Percentiles rank a stretch among this genome's conserved stretches.
phyloP scores from a whole-genome alignment of 2,329 filamentous ascomycete genomes.

The Neurospora crassa region DNA sequence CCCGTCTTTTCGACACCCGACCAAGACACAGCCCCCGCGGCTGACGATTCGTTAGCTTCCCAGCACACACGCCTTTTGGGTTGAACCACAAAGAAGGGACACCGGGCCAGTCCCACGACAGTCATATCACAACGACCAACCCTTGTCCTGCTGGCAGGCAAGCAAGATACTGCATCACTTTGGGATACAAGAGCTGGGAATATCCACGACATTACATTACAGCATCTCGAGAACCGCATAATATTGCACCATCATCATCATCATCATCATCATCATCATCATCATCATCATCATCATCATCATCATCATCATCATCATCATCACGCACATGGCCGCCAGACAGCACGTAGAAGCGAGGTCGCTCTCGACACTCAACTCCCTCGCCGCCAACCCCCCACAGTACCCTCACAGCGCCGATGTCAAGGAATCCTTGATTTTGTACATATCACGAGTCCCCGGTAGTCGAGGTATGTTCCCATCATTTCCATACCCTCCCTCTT shows the following conservation, averaged over 20 bases:
- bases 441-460: constrained; percentile 88
- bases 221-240: not conserved
- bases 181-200: not conserved
- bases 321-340: constrained; percentile 9
- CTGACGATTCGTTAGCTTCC: not conserved
- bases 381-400: constrained; percentile 78
- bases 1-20: not conserved
- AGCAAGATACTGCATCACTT: not conserved
- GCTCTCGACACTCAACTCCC: constrained; percentile 64
- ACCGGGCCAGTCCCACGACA: not conserved
- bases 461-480: constrained; percentile 57
- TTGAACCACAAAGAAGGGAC: not conserved
- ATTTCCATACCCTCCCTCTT: constrained; percentile 1
- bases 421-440: constrained; percentile 68
- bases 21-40: not conserved
- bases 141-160: not conserved
- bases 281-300: not conserved
- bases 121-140: not conserved
- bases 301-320: not conserved
- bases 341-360: constrained; percentile 67
- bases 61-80: not conserved
- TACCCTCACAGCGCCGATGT: constrained; percentile 70
- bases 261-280: not conserved
- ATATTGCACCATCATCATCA: not conserved
- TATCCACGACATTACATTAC: not conserved